Percentiles rank a stretch among this genome's conserved stretches.
These are phyloP conservation scores for Sporisorium reilianum DNA, from an alignment of 1,284 basidiomycete genomes.

Conservation along the genomic window DNA sequence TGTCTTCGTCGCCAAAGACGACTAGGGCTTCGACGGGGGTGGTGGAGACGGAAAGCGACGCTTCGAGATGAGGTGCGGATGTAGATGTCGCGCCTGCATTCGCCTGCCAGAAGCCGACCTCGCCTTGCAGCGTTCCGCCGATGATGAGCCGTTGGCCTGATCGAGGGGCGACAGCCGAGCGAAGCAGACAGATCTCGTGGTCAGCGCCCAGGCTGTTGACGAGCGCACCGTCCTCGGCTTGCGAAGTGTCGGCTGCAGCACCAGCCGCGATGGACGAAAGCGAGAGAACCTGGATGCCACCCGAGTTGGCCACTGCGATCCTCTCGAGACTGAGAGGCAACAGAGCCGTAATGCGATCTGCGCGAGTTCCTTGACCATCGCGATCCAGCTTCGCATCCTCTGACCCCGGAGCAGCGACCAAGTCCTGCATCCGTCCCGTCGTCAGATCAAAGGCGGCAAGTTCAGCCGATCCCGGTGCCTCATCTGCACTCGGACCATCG, in stretches of 20 bases:
- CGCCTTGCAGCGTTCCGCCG: conserved; percentile 55
- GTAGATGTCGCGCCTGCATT: background rate
- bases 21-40: conserved; percentile 76
- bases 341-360: conserved; percentile 22
- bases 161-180: conserved; percentile 41
- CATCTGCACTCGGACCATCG: background rate
- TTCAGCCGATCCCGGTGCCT: conserved; percentile 2
- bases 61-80: conserved; percentile 74
- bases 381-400: background rate
- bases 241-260: background rate
- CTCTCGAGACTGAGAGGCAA: conserved; percentile 48
- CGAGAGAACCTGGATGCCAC: conserved; percentile 19
- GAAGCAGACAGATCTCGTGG: conserved; percentile 38
- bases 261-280: conserved; percentile 21
- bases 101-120: conserved; percentile 69
- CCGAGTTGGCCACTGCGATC: conserved; percentile 29
- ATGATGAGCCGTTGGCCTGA: conserved; percentile 45
- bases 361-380: background rate
- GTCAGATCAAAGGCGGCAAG: conserved; percentile 22
- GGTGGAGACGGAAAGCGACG: conserved; percentile 79
- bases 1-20: conserved; percentile 73
- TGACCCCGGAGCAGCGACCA: conserved; percentile 13
- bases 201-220: conserved; percentile 20
- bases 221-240: background rate
- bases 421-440: conserved; percentile 8